Evolutionary conservation across 1,139 yeast species (phyloP), one percentile per base, ranked within the genome.

Genomic region (Saccharomyces uvarum): DNA sequence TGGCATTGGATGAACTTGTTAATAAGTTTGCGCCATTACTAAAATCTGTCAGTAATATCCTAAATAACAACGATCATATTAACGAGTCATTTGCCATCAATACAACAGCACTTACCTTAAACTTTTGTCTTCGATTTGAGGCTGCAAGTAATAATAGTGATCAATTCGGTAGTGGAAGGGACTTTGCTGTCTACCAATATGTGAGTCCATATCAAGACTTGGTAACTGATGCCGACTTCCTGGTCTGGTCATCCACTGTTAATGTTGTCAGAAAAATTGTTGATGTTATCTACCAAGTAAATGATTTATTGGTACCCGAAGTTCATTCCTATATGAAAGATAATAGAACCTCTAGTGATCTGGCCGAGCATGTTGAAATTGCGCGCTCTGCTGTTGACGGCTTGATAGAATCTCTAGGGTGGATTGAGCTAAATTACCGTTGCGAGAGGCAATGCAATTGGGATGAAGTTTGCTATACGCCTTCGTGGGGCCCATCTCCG

Each of bases 401-500:
- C 0, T 54, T 74, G 1, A 52, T 75, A 3, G 53, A 61, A 3
- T 53, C 56, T 0, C 61, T 78, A 42, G 65, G 71, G 47, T 81
- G 84, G 84, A 57, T 62, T 3, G 56, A 77, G 0, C 62, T 71
- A 0, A 75, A 73, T 57, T 75, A 75, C 56, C 61, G 69, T 42
- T 81, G 84, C 62, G 59, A 72, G 0, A 55, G 61, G 4, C 63
- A 62, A 8, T 81, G 85, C 64, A 69, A 59, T 0, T 65, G 69
- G 64, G 74, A 76, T 59, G 80, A 78, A 57, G 60, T 78, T 1
- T 81, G 85, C 61, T 79, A 72, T 53, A 73, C 79, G 4, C 84
- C 84, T 0, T 75, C 82, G 0, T 80, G 84, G 84, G 84, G 84
- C 0, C 84, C 85, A 0, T 69, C 77, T 0, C 82, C 83, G 2